Evolutionary conservation across 2,329 filamentous ascomycete genomes (phyloP), one percentile per base, ranked within the genome.

Genomic region (Beauveria sp.): DNA sequence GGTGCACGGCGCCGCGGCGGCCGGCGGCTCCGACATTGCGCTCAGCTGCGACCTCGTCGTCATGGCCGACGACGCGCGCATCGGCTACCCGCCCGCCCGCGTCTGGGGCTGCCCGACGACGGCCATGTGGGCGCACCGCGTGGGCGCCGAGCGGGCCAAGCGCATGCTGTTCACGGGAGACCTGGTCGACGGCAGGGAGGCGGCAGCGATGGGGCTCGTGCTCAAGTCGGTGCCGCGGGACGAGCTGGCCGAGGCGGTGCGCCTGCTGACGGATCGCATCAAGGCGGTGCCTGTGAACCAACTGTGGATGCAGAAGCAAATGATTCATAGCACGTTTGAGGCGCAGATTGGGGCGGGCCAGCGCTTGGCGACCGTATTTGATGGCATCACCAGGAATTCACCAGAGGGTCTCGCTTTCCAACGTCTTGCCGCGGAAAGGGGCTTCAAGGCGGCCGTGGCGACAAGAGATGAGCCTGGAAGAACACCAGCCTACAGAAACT

Each of bases 361-460:
- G 54, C 51, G 62, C 12, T 38, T 63, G 54, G 64, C 60, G 20
- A 65, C 64, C 1, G 46, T 63, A 5, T 64, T 66, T 61, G 56
- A 64, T 28, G 64, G 62, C 48, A 66, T 64, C 53, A 64, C 64
- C 40, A 48, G 63, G 1, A 66, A 64, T 18, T 66, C 62, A 49
- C 63, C 62, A 16, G 62, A 66, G 49, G 63, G 63, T 1, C 57
- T 66, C 3, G 63, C 51, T 1, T 64, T 64, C 34, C 63, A 66
- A 38, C 20, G 28, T 18, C 51, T 57, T 24, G 60, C 63, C 5
- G 50, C 57, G 18, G 31, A 45, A 2, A 60, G 58, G 14, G 63
- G 63, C 3, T 62, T 64, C 60, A 64, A 64, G 22, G 63, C 63
- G n/a, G 60, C 56, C 14, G 42, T 64, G n/a, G 53, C 52, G 38